Conservation (phyloP, 2,329 filamentous ascomycete genomes). For the Colletotrichum lentis region DNA sequence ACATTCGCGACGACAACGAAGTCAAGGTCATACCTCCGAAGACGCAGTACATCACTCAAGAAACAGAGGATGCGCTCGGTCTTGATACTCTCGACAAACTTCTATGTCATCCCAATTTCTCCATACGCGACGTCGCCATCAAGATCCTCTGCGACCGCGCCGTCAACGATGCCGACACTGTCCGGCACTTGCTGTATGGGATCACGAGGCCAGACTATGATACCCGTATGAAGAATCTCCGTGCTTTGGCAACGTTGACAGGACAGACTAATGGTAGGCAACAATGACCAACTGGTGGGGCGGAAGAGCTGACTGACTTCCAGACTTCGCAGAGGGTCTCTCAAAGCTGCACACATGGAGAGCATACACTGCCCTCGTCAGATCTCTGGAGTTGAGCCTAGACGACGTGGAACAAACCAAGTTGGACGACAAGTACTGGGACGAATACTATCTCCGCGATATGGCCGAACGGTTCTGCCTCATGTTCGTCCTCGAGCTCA, state of each 20-base stretch:
- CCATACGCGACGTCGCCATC: conserved; percentile 73
- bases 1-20: conserved; percentile 70
- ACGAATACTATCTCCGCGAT: conserved; percentile 70
- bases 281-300: background rate
- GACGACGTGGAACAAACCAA: conserved; percentile 59
- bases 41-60: conserved; percentile 77
- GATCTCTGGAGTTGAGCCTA: conserved; percentile 65
- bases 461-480: conserved; percentile 68
- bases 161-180: conserved; percentile 64
- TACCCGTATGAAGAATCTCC: conserved; percentile 64
- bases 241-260: conserved; percentile 64
- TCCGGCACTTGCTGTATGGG: conserved; percentile 63
- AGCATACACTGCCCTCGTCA: conserved; percentile 66
- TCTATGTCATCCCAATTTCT: conserved; percentile 74
- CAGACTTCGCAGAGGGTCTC: conserved; percentile 50
- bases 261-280: conserved; percentile 45
- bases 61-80: conserved; percentile 76
- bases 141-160: conserved; percentile 65
- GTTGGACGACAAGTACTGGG: conserved; percentile 65
- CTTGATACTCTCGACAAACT: conserved; percentile 72
- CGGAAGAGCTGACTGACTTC: conserved; percentile 40
- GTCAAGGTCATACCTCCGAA: conserved; percentile 71
- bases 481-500: conserved; percentile 64
- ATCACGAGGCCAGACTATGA: conserved; percentile 68
- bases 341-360: conserved; percentile 59